Percentiles rank a stretch among this genome's conserved stretches.
Evolutionary conservation across 768 basidiomycete genomes (phyloP).

Genomic region (Boletus tomentosulus): DNA sequence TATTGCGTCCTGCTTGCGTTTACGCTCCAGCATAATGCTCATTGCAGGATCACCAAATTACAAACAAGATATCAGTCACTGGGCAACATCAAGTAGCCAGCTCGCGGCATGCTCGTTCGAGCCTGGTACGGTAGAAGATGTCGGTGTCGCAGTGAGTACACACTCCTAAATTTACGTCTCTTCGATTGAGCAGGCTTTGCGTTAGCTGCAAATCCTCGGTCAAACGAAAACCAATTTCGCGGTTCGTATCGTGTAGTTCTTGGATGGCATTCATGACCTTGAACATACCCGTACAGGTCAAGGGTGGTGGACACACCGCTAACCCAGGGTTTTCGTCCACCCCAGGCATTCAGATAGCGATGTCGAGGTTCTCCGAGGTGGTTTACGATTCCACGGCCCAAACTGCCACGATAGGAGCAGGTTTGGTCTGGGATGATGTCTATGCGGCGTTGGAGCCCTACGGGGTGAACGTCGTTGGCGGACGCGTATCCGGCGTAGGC

Average conservation of each 20-base stretch:
- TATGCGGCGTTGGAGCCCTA: slow-evolving; percentile 44
- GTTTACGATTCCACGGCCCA: slow-evolving; percentile 35
- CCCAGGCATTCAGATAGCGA: slow-evolving; percentile 50
- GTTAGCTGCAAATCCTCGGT: slow-evolving; percentile 32
- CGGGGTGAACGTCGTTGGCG: slow-evolving; percentile 52
- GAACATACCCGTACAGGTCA: slow-evolving; percentile 37
- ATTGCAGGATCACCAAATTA: slow-evolving; percentile 26
- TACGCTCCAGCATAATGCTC: neutral
- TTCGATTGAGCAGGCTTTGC: neutral
- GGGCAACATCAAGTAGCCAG: slow-evolving; percentile 45
- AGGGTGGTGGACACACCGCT: slow-evolving; percentile 52
- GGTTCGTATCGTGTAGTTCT: neutral
- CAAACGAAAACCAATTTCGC: slow-evolving; percentile 34
- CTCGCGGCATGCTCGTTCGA: slow-evolving; percentile 50
- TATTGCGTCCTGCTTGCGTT: neutral
- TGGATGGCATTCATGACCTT: too few relatives aligned
- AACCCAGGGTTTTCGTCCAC: slow-evolving; percentile 58
- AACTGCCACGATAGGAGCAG: slow-evolving; percentile 37
- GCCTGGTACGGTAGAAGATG: slow-evolving; percentile 48
- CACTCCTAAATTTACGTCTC: too few relatives aligned
- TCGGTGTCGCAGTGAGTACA: slow-evolving; percentile 40
- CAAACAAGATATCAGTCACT: slow-evolving; percentile 41
- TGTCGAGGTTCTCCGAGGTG: slow-evolving; percentile 45
- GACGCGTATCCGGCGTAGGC: slow-evolving; percentile 48
- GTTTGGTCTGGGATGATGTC: slow-evolving; percentile 60